Conservation (phyloP, 164 flowering plant species). For the Umbilicus rupestris region DNA sequence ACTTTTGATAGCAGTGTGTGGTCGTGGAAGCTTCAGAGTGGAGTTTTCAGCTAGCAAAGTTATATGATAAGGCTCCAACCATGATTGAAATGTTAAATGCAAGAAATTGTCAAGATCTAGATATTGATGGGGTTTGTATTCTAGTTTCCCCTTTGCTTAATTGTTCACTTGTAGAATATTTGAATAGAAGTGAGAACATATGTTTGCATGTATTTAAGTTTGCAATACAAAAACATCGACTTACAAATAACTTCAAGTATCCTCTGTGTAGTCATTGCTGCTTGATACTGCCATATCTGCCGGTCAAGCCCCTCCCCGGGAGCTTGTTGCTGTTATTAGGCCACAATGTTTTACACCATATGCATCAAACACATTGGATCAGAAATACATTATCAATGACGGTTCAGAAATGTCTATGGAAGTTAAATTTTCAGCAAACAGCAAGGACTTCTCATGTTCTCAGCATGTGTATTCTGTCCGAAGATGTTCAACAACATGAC, state of each 20-base stretch:
- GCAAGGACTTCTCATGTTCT: conserved; percentile 2
- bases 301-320: conserved; percentile 37
- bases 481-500: conserved; percentile 23
- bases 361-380: conserved; percentile 29
- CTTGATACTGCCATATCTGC: conserved; percentile 26
- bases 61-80: conserved; percentile 37
- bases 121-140: conserved; percentile 51
- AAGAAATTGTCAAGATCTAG: conserved; percentile 39
- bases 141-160: neutral
- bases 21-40: conserved; percentile 32
- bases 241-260: neutral
- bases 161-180: neutral
- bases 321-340: conserved; percentile 63
- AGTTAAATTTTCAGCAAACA: conserved; percentile 18
- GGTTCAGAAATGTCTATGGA: conserved; percentile 38
- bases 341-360: conserved; percentile 35
- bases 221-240: neutral
- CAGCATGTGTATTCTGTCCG: conserved; percentile 20
- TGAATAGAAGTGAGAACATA: neutral
- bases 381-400: conserved; percentile 39
- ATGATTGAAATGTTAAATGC: conserved; percentile 36
- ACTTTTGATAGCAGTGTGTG: conserved; percentile 30
- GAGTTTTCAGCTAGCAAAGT: conserved; percentile 35
- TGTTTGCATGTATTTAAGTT: neutral
- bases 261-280: conserved; percentile 43